These are phyloP conservation scores for Wickerhamomyces rabaulensis DNA, from an alignment of 805 yeast species.

Conservation along the genomic window DNA sequence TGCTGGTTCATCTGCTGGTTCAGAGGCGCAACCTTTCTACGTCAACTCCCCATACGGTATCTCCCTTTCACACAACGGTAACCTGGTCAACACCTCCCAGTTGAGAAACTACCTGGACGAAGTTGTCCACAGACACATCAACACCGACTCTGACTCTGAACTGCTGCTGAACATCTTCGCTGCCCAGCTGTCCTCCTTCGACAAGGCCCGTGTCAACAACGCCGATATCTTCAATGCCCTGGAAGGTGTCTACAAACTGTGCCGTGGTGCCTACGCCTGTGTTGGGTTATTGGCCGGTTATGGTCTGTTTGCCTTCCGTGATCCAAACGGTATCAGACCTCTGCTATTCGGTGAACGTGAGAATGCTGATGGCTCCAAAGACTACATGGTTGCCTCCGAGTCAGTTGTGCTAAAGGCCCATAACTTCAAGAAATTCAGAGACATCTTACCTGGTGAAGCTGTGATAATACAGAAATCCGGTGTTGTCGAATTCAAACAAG, in stretches of 20 bases:
- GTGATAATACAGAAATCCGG: slow-evolving; percentile 82
- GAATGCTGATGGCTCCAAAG: slow-evolving; percentile 62
- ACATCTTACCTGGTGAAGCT: slow-evolving; percentile 92
- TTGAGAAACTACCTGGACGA: slow-evolving; percentile 81
- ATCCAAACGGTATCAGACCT: slow-evolving; percentile 96
- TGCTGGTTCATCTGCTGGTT: slow-evolving; percentile 91
- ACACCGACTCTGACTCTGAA: slow-evolving; percentile 96
- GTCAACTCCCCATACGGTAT: slow-evolving; percentile 97
- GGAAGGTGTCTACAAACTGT: slow-evolving; percentile 69
- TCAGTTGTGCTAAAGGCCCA: slow-evolving; percentile 93
- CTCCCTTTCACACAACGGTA: slow-evolving; percentile 88
- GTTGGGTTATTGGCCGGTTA: slow-evolving; percentile 93
- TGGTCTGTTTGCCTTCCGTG: slow-evolving; percentile 93
- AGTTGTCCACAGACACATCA: slow-evolving; percentile 92
- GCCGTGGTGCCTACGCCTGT: slow-evolving; percentile 98
- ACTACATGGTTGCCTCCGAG: slow-evolving; percentile 94
- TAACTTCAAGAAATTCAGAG: slow-evolving; percentile 74
- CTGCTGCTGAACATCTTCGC: slow-evolving; percentile 87
- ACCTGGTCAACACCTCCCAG: slow-evolving; percentile 80
- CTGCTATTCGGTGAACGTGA: slow-evolving; percentile 78
- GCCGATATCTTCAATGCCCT: slow-evolving; percentile 85
- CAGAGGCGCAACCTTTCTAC: slow-evolving; percentile 98
- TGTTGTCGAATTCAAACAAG: slow-evolving; percentile 80
- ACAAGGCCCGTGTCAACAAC: slow-evolving; percentile 89
- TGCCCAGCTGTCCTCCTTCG: slow-evolving; percentile 81